Evolutionary conservation across 2,329 filamentous ascomycete genomes (phyloP).

Genomic region (Fusarium redolens): DNA sequence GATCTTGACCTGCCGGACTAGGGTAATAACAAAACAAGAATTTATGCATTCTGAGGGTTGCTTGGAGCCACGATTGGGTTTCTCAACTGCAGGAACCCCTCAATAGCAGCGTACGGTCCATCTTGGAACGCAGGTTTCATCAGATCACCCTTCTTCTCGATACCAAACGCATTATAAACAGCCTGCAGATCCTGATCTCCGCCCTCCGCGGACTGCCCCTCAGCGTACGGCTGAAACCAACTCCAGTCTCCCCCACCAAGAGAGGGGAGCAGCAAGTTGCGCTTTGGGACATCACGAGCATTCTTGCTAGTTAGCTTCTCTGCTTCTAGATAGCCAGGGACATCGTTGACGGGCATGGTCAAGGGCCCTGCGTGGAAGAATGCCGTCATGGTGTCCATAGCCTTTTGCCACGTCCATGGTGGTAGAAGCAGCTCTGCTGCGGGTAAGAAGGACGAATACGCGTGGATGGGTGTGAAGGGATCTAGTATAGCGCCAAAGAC

Average conservation of each 20-base stretch:
- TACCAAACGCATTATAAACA: background rate
- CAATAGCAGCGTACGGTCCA: constrained; percentile 20
- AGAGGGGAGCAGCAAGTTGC: constrained; percentile 29
- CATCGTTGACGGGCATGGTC: constrained; percentile 37
- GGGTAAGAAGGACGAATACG: constrained; percentile 51
- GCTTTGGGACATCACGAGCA: background rate
- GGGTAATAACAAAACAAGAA: accelerated
- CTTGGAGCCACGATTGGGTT: background rate
- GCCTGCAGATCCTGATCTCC: background rate
- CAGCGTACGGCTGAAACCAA: constrained; percentile 50
- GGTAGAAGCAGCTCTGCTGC: constrained; percentile 44
- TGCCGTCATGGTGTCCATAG: constrained; percentile 53
- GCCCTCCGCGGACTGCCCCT: background rate
- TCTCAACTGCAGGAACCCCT: constrained; percentile 21
- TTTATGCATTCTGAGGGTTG: background rate
- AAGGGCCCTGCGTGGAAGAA: constrained; percentile 55
- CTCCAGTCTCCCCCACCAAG: constrained; percentile 44
- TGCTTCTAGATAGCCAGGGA: constrained; percentile 4
- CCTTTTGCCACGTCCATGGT: constrained; percentile 52
- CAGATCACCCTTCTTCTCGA: background rate
- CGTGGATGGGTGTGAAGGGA: constrained; percentile 53
- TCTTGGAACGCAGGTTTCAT: background rate
- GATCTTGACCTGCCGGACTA: background rate
- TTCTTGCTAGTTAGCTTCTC: background rate
- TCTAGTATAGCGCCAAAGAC: constrained; percentile 51